phyloP scores from a whole-genome alignment of 345 rosid species.

The Sonneratia alba region DNA sequence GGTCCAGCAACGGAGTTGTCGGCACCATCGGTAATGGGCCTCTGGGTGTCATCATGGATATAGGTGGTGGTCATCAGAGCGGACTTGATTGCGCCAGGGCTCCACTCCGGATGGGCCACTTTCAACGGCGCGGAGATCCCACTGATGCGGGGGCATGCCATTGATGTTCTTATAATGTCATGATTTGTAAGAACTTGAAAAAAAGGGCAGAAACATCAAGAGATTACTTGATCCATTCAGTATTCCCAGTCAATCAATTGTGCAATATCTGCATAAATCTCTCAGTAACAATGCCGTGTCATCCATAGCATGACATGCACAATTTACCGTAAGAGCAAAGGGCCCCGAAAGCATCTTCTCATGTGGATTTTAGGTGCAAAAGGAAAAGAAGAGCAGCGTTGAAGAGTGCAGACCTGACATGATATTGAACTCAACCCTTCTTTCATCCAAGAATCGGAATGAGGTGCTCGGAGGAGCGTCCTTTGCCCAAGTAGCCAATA shows the following conservation, averaged over 20 bases:
- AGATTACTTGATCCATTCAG: too few relatives aligned
- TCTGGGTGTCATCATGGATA: constrained; percentile 10
- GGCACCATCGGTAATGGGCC: constrained; percentile 48
- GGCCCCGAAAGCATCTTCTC: too few relatives aligned
- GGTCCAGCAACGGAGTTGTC: constrained; percentile 46
- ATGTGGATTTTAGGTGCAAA: too few relatives aligned
- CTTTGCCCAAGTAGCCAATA: constrained; percentile 68
- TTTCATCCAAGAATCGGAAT: constrained; percentile 36
- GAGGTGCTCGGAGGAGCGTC: constrained; percentile 49
- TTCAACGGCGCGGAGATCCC: constrained; percentile 76
- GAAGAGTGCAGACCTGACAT: constrained; percentile 48
- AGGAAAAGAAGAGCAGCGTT: background rate
- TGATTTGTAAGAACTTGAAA: too few relatives aligned
- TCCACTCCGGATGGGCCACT: constrained; percentile 82
- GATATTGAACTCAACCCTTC: constrained; percentile 59
- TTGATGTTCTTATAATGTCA: constrained; percentile 56
- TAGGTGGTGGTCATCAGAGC: constrained; percentile 80
- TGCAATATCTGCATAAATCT: too few relatives aligned
- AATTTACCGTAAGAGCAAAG: too few relatives aligned
- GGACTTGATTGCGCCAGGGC: constrained; percentile 74
- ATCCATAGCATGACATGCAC: too few relatives aligned
- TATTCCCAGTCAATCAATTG: too few relatives aligned
- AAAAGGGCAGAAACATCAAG: too few relatives aligned
- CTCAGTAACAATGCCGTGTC: too few relatives aligned
- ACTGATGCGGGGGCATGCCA: constrained; percentile 92